These are phyloP conservation scores for Centrapalus pauciflorus DNA, from an alignment of 129 eudicot species.

Conservation along the genomic window DNA sequence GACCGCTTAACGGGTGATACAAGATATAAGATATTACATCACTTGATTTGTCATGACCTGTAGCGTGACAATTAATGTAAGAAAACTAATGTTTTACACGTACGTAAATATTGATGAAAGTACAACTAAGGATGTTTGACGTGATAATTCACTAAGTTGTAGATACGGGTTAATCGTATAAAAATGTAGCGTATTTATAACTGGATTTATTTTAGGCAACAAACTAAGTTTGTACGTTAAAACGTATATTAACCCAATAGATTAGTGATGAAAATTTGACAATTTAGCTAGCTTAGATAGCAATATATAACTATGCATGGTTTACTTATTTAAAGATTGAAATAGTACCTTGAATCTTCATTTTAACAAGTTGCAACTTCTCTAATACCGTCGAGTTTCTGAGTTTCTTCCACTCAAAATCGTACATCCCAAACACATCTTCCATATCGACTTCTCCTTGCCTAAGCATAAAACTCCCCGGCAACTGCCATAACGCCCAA, in stretches of 20 bases:
- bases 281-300: too few relatives aligned
- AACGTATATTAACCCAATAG: too few relatives aligned
- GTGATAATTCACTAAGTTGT: neutral
- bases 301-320: too few relatives aligned
- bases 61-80: neutral
- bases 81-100: neutral
- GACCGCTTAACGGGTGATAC: constrained; percentile 64
- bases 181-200: too few relatives aligned
- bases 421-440: constrained; percentile 50
- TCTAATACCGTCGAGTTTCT: constrained; percentile 35
- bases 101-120: neutral
- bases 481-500: constrained; percentile 77
- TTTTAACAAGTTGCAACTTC: constrained; percentile 39
- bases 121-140: neutral
- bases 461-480: constrained; percentile 64
- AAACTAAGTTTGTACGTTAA: too few relatives aligned
- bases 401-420: constrained; percentile 39
- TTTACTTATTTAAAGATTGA: neutral
- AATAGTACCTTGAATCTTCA: constrained; percentile 40
- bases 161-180: too few relatives aligned
- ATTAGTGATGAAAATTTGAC: too few relatives aligned
- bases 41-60: constrained; percentile 13
- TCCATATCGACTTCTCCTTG: constrained; percentile 42
- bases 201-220: too few relatives aligned
- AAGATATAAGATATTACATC: constrained; percentile 28